A percentile compares a stretch with the other conserved stretches of the same genome.
These are phyloP conservation scores for Pestalotiopsis sp. DNA, from an alignment of 2,329 filamentous ascomycete genomes.

Conservation along the genomic window DNA sequence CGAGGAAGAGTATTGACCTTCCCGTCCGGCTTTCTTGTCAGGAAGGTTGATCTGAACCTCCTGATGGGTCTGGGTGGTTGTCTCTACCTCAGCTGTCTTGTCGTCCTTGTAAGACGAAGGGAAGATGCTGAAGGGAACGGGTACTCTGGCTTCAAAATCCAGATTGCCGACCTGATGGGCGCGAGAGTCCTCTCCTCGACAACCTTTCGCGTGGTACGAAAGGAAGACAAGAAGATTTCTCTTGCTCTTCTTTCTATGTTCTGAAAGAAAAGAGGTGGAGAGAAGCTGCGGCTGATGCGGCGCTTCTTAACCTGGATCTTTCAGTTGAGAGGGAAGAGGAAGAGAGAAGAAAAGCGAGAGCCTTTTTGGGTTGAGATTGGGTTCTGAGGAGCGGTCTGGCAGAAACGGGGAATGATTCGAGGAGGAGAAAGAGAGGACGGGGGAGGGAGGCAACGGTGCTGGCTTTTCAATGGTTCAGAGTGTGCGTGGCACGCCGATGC, in stretches of 20 bases:
- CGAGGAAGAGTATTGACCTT: constrained; percentile 85
- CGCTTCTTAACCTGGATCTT: constrained; percentile 38
- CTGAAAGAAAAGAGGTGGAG: constrained; percentile 42
- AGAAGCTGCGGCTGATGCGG: constrained; percentile 33
- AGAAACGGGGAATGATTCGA: constrained; percentile 12
- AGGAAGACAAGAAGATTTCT: constrained; percentile 69
- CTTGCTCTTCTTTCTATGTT: constrained; percentile 62
- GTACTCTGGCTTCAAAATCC: constrained; percentile 99
- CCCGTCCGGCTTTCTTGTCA: constrained; percentile 86
- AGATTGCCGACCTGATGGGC: constrained; percentile 83
- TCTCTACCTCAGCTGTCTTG: constrained; percentile 52
- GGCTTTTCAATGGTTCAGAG: constrained; percentile 13
- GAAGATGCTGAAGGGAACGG: constrained; percentile 99
- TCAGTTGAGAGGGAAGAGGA: constrained; percentile 32
- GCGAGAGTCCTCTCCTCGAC: constrained; percentile 48
- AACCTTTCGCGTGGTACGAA: constrained; percentile 51
- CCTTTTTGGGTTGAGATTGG: constrained; percentile 20
- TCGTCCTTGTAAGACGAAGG: constrained; percentile 89
- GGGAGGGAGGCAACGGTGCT: constrained; percentile 5
- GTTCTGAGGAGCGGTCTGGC: constrained; percentile 7
- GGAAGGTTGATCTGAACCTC: constrained; percentile 83
- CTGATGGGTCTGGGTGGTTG: constrained; percentile 72
- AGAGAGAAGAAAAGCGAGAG: constrained; percentile 29
- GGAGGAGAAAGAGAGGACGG: constrained; percentile 10
- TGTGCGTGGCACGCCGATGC: constrained; percentile 17